Evolutionary conservation across 805 yeast species (phyloP).

Genomic region (Candida arabinofermentans): DNA sequence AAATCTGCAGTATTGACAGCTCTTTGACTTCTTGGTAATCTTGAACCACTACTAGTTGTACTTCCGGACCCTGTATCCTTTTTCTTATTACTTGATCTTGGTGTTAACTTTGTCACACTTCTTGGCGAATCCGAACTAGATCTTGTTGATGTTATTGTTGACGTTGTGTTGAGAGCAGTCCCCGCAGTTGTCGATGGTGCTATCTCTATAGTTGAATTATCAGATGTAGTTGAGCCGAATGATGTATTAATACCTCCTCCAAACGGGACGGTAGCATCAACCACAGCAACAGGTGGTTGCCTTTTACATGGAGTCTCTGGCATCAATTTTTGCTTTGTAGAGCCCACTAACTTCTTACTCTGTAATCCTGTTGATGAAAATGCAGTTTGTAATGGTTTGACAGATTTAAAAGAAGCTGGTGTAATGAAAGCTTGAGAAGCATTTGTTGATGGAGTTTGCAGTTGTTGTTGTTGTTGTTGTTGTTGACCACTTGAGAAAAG

Average conservation of each 20-base stretch:
- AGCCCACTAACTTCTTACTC: conserved; percentile 51
- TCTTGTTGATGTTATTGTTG: conserved; percentile 1
- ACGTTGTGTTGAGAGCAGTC: no score
- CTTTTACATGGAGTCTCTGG: conserved; percentile 66
- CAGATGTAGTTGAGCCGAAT: conserved; percentile 12
- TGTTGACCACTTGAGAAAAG: background rate
- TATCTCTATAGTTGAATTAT: conserved; percentile 5
- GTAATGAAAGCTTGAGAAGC: conserved; percentile 31
- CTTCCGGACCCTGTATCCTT: conserved; percentile 7
- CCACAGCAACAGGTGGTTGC: conserved; percentile 32
- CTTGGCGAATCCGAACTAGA: conserved; percentile 7
- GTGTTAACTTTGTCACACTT: conserved; percentile 8
- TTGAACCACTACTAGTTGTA: conserved; percentile 12
- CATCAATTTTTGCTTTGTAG: conserved; percentile 33
- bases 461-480: conserved; percentile 6
- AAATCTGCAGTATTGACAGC: conserved; percentile 37
- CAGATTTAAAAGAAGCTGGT: conserved; percentile 61
- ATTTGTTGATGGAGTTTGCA: conserved; percentile 13
- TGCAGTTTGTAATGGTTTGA: conserved; percentile 82
- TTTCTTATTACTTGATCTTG: conserved; percentile 9
- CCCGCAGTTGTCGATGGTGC: conserved; percentile 1
- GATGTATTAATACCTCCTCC: conserved; percentile 17
- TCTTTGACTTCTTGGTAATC: conserved; percentile 20
- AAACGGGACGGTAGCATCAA: conserved; percentile 27
- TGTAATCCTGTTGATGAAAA: conserved; percentile 71